Evolutionary conservation across 371 early-diverging fungal species (phyloP), one percentile per base, ranked within the genome.

Genomic region (Mucor plumbeus): DNA sequence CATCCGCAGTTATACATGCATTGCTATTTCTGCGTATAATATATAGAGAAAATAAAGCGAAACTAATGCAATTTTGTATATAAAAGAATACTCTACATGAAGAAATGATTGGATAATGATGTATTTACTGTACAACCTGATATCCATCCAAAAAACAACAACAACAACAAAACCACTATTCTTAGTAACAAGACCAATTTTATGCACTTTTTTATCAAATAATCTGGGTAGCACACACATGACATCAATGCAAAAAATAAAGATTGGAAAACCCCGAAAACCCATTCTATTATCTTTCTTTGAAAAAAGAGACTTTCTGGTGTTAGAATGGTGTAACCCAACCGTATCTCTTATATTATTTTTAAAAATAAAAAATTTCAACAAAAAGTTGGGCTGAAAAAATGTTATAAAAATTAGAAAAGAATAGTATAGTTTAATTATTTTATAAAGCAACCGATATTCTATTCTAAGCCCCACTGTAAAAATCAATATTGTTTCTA

Each of bases 161-260:
- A 48, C 48, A 50, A 50, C 26, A 50, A n/a, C n/a, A n/a, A n/a
- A n/a, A n/a, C 7, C 50, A 7, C 50, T 48, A 48, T 48, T 55
- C 34, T 55, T 55, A 55, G 55, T 34, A 55, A 35, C 55, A 55
- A 31, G 14, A 7, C 55, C 55, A 55, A n/a, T 11, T 55, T 34
- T 55, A 35, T 33, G 15, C 33, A 33, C 9, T 34, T 31, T 55
- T 13, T 26, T 7, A 26, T 26, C 3, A 11, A 19, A 50, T 26
- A 50, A 26, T 11, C 21, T 11, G 35, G 14, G 55, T 55, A 55
- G 0, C n/a, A 55, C 55, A 34, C 55, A 55, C 33, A 55, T 55
- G 55, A 55, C 55, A 55, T 55, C 55, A 55, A 35, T 55, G 8
- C 13, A 33, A 35, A 55, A 54, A 13, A n/a, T n/a, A 54, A 54